Percentiles rank a stretch among this genome's conserved stretches.
These are phyloP conservation scores for Primulina huaijiensis DNA, from an alignment of 257 asterid genomes.

Conservation along the genomic window DNA sequence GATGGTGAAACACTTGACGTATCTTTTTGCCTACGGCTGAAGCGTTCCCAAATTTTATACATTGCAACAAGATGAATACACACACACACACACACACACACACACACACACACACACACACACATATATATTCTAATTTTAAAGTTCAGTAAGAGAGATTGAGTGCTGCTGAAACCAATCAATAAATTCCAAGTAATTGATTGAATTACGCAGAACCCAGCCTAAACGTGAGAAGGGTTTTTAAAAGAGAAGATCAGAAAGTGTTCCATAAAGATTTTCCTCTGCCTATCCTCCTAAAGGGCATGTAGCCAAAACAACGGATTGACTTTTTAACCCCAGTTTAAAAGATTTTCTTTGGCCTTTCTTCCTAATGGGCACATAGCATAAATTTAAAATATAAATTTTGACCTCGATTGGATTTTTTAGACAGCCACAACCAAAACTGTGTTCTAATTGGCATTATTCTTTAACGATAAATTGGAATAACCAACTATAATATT, in stretches of 20 bases:
- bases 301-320: background rate
- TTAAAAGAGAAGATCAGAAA: background rate
- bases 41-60: background rate
- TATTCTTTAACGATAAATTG: conserved; percentile 9
- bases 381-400: no score
- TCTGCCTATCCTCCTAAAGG: background rate
- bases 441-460: background rate
- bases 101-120: no score
- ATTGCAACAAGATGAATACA: no score
- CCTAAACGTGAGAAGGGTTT: background rate
- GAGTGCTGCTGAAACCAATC: background rate
- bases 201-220: background rate
- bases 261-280: background rate
- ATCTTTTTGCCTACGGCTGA: background rate
- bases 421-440: conserved; percentile 5
- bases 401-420: background rate
- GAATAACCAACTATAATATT: conserved; percentile 6
- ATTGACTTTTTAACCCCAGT: no score
- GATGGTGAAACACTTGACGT: conserved; percentile 19
- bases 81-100: no score
- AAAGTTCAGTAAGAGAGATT: background rate
- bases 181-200: background rate
- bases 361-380: no score
- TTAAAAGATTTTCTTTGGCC: no score
- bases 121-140: background rate